Evolutionary conservation across 164 flowering plant species (phyloP), one percentile per base, ranked within the genome.

Genomic region (Stephania cephalantha): DNA sequence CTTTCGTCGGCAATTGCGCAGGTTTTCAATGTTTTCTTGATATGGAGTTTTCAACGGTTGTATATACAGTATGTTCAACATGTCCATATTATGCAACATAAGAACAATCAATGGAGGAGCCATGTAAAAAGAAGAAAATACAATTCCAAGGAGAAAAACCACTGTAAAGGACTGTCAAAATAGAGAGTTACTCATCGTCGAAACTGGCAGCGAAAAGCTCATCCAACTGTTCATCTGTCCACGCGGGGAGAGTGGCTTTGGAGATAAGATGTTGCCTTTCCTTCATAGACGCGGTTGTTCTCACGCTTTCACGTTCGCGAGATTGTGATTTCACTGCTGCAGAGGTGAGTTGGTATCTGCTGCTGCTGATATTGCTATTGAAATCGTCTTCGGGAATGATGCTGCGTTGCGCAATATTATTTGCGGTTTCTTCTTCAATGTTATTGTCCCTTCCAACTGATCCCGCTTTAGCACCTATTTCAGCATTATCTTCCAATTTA

Each of bases 161-260:
- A 10, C 15, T 50, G 13, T 10, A 11, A 50, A 7, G 17, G 20
- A 15, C 0, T 22, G 20, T 78, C 71, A 78, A 65, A 78, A 66
- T 20, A 68, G 25, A 75, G 69, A 69, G 68, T 12, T 71, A 72
- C 68, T 35, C 81, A 70, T 80, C 77, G 1, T 83, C 83, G 73
- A 79, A 81, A 80, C 80, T 83, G 68, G 72, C 81, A 46, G 77
- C 86, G 68, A 87, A 84, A 7, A 92, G 90, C 83, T 86, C 87
- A 46, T 81, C 85, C 50, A 92, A 81, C 80, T 92, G 94, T 77
- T 92, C 93, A 70, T 90, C 94, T 17, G 97, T 92, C 92, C 94
- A 92, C 52, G 83, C 71, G 9, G 90, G 88, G 8, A 85, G 81
- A 72, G 87, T 71, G 66, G 77, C 73, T 75, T 25, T 82, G 4